phyloP scores from a whole-genome alignment of 371 early-diverging fungal species.

The Synchytrium microbalum region DNA sequence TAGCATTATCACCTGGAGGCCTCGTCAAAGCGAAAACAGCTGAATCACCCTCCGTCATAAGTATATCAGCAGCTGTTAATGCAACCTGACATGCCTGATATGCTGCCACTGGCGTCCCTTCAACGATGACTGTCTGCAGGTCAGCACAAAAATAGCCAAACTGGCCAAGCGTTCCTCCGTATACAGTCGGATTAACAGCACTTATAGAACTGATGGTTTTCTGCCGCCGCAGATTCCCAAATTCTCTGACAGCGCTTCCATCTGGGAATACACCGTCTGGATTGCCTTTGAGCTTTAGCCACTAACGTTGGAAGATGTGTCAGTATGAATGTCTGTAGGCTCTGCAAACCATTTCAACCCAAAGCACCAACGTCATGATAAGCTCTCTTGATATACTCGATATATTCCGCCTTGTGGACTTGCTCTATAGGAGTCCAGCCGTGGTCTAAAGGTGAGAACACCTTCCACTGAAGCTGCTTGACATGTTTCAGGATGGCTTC shows the following conservation, averaged over 20 bases:
- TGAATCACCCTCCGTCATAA: conserved; percentile 27
- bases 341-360: no score
- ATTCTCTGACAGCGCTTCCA: conserved; percentile 21
- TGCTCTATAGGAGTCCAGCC: conserved; percentile 46
- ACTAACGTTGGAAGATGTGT: conserved; percentile 21
- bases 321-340: no score
- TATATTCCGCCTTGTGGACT: conserved; percentile 52
- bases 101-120: conserved; percentile 55
- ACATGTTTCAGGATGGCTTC: conserved; percentile 18
- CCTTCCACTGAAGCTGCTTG: conserved; percentile 4
- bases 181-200: conserved; percentile 15
- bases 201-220: conserved; percentile 39
- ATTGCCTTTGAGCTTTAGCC: conserved; percentile 49
- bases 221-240: conserved; percentile 7
- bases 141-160: conserved; percentile 42
- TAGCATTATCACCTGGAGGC: conserved; percentile 46
- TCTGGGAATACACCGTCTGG: conserved; percentile 53
- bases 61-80: conserved; percentile 47
- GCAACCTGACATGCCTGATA: conserved; percentile 60
- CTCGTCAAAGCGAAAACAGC: conserved; percentile 58
- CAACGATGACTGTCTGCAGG: conserved; percentile 45
- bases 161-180: conserved; percentile 17
- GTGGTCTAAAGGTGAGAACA: conserved; percentile 40
- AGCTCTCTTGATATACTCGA: conserved; percentile 51
- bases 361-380: no score